Base-by-base conservation (phyloP, 2,329 filamentous ascomycete genomes). In the Epichloe bromicola region DNA sequence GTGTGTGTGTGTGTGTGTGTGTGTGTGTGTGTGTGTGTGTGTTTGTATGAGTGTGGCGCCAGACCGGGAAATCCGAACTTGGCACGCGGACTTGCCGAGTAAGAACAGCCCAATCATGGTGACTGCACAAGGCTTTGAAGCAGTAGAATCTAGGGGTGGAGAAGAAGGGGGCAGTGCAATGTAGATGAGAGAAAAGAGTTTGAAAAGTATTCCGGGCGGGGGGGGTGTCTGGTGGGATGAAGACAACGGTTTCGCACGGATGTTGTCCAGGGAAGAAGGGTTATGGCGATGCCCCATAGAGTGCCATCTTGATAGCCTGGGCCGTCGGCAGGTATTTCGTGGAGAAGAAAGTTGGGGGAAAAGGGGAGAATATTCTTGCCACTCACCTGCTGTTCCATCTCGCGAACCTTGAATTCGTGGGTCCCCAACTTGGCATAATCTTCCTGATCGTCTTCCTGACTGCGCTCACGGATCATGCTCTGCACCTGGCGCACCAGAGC, bases 311-410 rank as follows among this genome's bases (percentile, higher is more conserved):
- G 30, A 30, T 11, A 12, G 11, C 11, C 11, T 17, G 19, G 41
- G 20, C n/a, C 11, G 4, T 11, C 6, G n/a, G 20, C 12, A 7
- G 12, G 20, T 43, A 11, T 43, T 26, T n/a, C 23, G 20, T 19
- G 41, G 10, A 17, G 6, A 23, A 4, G 6, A 23, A 10, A 37
- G 15, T 4, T 8, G 30, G 33, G 12, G 7, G 10, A 37, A 23
- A 30, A 43, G 33, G 44, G 4, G 17, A 47, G 37, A 43, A 76
- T 78, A 61, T 46, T 17, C 1, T 54, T 38, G 36, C 17, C 10
- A 63, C 67, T 63, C 76, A 95, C 90, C 86, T 98, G 93, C 66
- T 98, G 93, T 73, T 98, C 93, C 93, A 98, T 98, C 73, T 98
- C 90, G 60, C 85, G 80, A 48, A 96, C 89, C 78, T 98, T 98